These are phyloP conservation scores for Psidium friedrichsthalianum DNA, from an alignment of 345 rosid species.

Conservation along the genomic window DNA sequence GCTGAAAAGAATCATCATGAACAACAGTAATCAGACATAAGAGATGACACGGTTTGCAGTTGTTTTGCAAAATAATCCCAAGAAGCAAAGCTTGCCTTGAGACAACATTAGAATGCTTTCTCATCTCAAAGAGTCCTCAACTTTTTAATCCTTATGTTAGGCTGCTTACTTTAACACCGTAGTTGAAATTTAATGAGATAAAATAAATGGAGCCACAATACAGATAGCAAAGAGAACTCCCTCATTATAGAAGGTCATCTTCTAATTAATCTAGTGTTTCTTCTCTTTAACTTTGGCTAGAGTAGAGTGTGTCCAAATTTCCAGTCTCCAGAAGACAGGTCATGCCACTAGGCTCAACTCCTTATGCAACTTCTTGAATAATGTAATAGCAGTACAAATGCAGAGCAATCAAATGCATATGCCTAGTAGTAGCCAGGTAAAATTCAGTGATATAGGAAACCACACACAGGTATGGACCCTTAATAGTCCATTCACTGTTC, in stretches of 20 bases:
- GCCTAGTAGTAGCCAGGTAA: background rate
- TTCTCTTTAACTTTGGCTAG: background rate
- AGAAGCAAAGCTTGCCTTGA: background rate
- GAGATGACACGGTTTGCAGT: background rate
- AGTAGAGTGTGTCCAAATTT: background rate
- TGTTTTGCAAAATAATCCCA: background rate
- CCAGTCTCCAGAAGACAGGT: background rate
- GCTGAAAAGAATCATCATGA: background rate
- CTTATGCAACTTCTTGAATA: background rate
- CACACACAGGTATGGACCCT: background rate
- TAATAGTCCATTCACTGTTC: background rate
- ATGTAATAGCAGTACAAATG: background rate
- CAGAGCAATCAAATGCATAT: background rate
- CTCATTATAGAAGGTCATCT: background rate
- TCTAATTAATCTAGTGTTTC: background rate
- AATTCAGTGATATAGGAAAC: background rate
- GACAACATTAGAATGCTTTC: background rate
- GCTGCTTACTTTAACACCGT: background rate
- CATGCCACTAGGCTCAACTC: background rate
- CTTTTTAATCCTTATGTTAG: background rate
- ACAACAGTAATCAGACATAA: background rate
- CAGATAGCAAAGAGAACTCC: background rate
- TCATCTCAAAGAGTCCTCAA: background rate
- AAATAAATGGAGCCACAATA: background rate
- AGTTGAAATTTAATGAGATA: background rate